phyloP scores from a whole-genome alignment of 345 rosid species.

The Arabidopsis suecica region DNA sequence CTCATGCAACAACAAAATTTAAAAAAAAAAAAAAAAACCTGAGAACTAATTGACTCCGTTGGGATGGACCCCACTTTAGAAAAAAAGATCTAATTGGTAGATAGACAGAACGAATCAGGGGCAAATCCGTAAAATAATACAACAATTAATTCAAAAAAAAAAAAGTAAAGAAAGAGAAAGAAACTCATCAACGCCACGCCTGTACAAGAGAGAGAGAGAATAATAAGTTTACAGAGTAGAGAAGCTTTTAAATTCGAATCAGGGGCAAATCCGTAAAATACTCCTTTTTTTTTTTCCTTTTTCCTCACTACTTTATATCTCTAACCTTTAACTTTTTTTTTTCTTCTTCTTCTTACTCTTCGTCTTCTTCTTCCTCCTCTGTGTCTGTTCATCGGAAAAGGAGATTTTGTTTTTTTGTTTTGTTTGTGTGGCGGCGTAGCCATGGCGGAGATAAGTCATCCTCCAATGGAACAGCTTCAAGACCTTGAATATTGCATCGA shows the following conservation, averaged over 20 bases:
- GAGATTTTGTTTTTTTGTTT: background rate
- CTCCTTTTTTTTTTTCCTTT: slow-evolving; percentile 40
- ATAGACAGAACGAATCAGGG: slow-evolving; percentile 31
- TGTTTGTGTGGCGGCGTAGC: background rate
- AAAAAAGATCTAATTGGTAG: slow-evolving; percentile 39
- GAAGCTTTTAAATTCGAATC: slow-evolving; percentile 37
- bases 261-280: slow-evolving; percentile 49
- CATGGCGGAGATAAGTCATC: slow-evolving; percentile 71
- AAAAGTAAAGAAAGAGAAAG: background rate
- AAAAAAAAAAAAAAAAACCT: slow-evolving; percentile 1
- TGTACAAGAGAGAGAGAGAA: slow-evolving; percentile 17
- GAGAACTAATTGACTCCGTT: slow-evolving; percentile 27
- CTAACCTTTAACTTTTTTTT: slow-evolving; percentile 49
- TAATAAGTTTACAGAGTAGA: background rate
- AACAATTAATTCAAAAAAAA: slow-evolving; percentile 4
- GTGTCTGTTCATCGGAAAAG: slow-evolving; percentile 19
- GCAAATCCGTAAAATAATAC: background rate
- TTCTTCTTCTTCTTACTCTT: slow-evolving; percentile 22
- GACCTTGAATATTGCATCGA: slow-evolving; percentile 99
- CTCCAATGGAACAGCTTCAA: slow-evolving; percentile 94
- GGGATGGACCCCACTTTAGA: slow-evolving; percentile 4
- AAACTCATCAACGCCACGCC: slow-evolving; percentile 27
- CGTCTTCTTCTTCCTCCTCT: slow-evolving; percentile 32
- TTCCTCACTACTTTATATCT: slow-evolving; percentile 68
- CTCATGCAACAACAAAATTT: slow-evolving; percentile 19